Percentiles rank a stretch among this genome's conserved stretches.
Evolutionary conservation across 352 stramenopile genomes (phyloP).

Genomic region (Phytophthora pistaciae): DNA sequence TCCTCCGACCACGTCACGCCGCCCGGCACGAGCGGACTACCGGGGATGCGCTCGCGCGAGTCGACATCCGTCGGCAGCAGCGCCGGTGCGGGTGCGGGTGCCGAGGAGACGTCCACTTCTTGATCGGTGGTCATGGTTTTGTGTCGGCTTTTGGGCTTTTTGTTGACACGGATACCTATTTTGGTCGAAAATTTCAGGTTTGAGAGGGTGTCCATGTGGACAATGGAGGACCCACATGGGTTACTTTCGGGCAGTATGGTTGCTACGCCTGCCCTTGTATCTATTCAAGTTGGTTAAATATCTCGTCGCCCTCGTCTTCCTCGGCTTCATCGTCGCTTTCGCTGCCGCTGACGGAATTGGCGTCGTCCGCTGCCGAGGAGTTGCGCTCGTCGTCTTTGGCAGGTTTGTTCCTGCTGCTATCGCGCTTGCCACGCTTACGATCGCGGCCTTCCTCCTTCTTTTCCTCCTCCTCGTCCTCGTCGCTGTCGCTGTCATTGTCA

Average conservation of each 20-base stretch:
- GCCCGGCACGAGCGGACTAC: conserved; percentile 72
- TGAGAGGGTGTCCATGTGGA: conserved; percentile 12
- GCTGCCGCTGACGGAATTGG: background rate
- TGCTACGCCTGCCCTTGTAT: background rate
- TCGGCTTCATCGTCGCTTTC: conserved; percentile 14
- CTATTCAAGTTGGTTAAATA: conserved; percentile 40
- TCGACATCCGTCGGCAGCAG: conserved; percentile 39
- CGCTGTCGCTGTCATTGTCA: background rate
- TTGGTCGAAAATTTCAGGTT: background rate
- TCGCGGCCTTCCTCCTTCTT: background rate
- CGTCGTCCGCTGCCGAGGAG: background rate
- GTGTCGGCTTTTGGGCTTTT: background rate
- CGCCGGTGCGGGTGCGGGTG: background rate
- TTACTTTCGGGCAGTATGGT: background rate
- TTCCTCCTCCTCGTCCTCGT: background rate
- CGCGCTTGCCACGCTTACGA: background rate
- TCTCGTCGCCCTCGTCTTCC: conserved; percentile 1
- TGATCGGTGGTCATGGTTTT: conserved; percentile 34
- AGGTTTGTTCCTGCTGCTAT: background rate
- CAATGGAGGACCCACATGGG: background rate
- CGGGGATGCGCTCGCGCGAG: conserved; percentile 77
- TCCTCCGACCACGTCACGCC: conserved; percentile 81
- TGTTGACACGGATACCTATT: background rate
- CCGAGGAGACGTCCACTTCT: background rate
- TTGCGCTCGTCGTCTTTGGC: background rate